Evolutionary conservation across 148 eudicot genomes (phyloP).

Genomic region (Gaultheria prostrata): DNA sequence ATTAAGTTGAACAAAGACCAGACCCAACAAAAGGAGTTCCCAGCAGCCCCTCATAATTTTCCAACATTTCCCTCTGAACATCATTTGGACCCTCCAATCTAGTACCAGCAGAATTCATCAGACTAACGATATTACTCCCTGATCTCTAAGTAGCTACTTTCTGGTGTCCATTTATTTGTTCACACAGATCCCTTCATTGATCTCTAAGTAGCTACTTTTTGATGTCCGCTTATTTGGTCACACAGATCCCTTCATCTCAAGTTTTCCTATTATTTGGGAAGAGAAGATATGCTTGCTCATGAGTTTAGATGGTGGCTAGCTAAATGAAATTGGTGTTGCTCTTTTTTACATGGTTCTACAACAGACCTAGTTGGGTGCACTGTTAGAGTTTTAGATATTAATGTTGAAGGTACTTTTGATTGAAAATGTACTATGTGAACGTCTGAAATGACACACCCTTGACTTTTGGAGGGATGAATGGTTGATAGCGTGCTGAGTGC

Average conservation of each 20-base stretch:
- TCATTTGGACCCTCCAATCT: no score
- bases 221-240: background rate
- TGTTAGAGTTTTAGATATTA: background rate
- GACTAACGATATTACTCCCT: no score
- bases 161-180: background rate
- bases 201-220: no score
- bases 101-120: no score
- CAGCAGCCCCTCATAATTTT: no score
- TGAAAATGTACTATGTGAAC: background rate
- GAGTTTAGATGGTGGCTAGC: background rate
- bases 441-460: background rate
- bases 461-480: background rate
- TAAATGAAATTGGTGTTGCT: constrained; percentile 12
- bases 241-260: background rate
- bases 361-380: background rate
- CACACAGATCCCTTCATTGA: background rate
- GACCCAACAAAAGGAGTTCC: no score
- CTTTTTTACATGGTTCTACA: background rate
- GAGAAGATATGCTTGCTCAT: background rate
- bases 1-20: no score
- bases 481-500: background rate
- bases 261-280: background rate
- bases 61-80: no score
- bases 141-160: no score
- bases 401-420: background rate